These are phyloP conservation scores for Podaxis sp. DNA, from an alignment of 768 basidiomycete species.

Conservation along the genomic window DNA sequence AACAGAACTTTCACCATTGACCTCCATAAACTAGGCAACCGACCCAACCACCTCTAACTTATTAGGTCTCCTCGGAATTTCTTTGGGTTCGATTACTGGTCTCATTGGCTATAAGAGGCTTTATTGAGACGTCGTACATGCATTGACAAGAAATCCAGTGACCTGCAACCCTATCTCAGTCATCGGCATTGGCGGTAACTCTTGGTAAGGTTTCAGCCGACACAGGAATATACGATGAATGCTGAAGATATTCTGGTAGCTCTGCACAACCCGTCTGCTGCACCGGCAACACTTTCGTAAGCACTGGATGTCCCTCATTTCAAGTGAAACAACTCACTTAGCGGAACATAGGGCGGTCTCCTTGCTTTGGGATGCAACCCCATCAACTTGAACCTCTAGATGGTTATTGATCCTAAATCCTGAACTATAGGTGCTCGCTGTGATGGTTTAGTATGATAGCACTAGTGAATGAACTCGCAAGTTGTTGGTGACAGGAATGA, in stretches of 20 bases:
- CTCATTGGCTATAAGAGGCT: conserved; percentile 16
- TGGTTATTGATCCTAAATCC: background rate
- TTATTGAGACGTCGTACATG: background rate
- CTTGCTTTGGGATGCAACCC: conserved; percentile 3
- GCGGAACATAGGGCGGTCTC: background rate
- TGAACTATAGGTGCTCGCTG: background rate
- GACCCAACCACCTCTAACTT: background rate
- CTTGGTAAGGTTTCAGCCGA: conserved; percentile 20
- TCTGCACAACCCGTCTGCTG: conserved; percentile 13
- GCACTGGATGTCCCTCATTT: background rate
- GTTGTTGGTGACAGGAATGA: background rate
- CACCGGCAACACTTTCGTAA: conserved; percentile 9
- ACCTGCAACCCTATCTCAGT: conserved; percentile 27
- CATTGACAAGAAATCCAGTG: background rate
- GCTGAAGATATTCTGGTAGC: background rate
- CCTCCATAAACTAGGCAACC: background rate
- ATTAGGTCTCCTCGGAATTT: conserved; percentile 10
- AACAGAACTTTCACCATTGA: background rate
- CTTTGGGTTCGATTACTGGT: conserved; percentile 20
- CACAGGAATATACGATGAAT: background rate
- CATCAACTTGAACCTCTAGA: conserved; percentile 4
- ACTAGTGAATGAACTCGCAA: background rate
- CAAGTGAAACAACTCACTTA: background rate
- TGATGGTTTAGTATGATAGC: background rate
- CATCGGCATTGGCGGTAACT: conserved; percentile 21